Conservation (phyloP, 106 monocot species). For the Dioscorea dumetorum region DNA sequence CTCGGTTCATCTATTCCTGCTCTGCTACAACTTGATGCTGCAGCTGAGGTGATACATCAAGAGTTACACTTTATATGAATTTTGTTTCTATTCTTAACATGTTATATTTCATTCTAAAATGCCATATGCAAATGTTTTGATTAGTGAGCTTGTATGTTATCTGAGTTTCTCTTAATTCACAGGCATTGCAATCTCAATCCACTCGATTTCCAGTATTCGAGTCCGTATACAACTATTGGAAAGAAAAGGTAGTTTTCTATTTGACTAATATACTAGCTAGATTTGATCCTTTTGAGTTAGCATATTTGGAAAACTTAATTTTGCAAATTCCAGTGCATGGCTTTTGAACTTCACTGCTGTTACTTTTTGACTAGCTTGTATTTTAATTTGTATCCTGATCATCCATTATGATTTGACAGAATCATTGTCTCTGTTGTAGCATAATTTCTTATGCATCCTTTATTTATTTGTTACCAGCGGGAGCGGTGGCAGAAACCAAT, state of each 20-base stretch:
- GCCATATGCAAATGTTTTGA: background rate
- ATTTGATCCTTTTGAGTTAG: too few species aligned
- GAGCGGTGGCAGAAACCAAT: conserved; percentile 96
- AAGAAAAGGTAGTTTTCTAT: conserved; percentile 27
- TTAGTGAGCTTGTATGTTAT: background rate
- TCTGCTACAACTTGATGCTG: conserved; percentile 77
- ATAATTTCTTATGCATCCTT: conserved; percentile 13
- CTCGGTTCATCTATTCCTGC: conserved; percentile 65
- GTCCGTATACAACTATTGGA: conserved; percentile 50
- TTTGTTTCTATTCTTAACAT: background rate
- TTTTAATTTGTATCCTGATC: background rate
- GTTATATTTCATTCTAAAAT: background rate
- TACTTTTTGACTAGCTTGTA: too few species aligned
- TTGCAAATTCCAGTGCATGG: too few species aligned
- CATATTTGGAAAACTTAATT: too few species aligned
- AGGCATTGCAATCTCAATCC: conserved; percentile 34
- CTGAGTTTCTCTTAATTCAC: conserved; percentile 2
- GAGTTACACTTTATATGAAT: background rate
- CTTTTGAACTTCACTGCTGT: too few species aligned
- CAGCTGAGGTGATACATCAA: conserved; percentile 55
- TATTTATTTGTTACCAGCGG: conserved; percentile 58
- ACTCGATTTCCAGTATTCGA: conserved; percentile 28
- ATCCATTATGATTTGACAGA: background rate
- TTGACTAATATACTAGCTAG: too few species aligned
- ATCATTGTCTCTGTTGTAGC: background rate